phyloP scores from a whole-genome alignment of 73 alveolate genomes.

The Uronychia setigera region DNA sequence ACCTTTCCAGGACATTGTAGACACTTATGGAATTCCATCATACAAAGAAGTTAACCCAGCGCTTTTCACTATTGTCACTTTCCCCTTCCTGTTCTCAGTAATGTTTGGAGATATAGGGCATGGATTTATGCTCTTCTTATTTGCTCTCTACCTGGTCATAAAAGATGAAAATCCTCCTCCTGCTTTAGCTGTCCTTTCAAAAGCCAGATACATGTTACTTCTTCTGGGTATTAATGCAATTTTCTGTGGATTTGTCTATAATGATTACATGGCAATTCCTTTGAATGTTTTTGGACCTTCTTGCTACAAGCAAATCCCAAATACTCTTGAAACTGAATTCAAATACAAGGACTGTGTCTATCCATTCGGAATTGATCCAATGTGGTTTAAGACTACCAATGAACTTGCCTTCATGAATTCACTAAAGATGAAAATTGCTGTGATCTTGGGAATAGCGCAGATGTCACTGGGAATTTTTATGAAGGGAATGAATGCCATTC shows the following conservation, averaged over 20 bases:
- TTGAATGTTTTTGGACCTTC: conserved; percentile 80
- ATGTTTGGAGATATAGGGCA: conserved; percentile 99
- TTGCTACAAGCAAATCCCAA: conserved; percentile 62
- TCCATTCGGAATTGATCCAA: conserved; percentile 97
- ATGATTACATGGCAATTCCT: conserved; percentile 98
- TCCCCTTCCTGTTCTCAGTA: conserved; percentile 97
- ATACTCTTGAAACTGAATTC: conserved; percentile 34
- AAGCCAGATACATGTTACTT: conserved; percentile 64
- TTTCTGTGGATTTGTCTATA: conserved; percentile 95
- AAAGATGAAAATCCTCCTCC: conserved; percentile 36
- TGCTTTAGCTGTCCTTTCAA: conserved; percentile 24
- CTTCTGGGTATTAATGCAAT: conserved; percentile 88
- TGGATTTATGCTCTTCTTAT: conserved; percentile 73
- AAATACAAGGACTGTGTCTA: conserved; percentile 87
- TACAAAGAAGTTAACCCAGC: conserved; percentile 98
- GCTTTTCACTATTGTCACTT: conserved; percentile 89
- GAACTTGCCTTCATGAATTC: conserved; percentile 94
- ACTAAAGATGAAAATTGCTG: conserved; percentile 97
- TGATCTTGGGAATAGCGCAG: conserved; percentile 94
- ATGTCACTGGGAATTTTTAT: conserved; percentile 95
- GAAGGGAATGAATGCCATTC: conserved; percentile 89
- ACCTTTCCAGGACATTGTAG: conserved; percentile 91
- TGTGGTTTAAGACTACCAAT: conserved; percentile 92
- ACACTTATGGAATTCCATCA: conserved; percentile 96
- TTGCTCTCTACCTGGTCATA: conserved; percentile 59